phyloP scores from a whole-genome alignment of 108 stramenopile genomes.

The Ochromonas danica region DNA sequence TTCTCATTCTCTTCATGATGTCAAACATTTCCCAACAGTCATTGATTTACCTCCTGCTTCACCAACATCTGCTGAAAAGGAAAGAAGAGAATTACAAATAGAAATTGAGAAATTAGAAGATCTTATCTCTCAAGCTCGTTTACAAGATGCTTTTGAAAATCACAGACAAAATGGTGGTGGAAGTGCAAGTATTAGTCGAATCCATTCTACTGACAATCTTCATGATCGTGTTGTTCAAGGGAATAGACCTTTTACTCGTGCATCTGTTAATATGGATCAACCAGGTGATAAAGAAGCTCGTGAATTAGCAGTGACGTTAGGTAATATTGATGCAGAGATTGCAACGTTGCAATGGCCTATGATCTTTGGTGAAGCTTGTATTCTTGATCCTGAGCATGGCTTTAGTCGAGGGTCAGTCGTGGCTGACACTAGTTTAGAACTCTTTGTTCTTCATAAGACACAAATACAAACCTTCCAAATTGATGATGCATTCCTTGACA shows the following conservation, averaged over 20 bases:
- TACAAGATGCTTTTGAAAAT: slow-evolving; percentile 2
- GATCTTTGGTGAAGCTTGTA: slow-evolving; percentile 24
- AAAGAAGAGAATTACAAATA: not conserved
- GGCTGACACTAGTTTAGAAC: not conserved
- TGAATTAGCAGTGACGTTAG: not conserved
- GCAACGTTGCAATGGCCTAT: slow-evolving; percentile 13
- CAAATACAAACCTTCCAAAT: slow-evolving; percentile 8
- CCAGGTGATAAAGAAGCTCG: not conserved
- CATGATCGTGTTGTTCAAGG: no score
- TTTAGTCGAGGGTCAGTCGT: slow-evolving; percentile 2
- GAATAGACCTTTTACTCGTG: not conserved
- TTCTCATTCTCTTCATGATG: no score
- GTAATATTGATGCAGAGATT: not conserved
- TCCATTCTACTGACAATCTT: not conserved
- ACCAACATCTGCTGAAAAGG: not conserved
- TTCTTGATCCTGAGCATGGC: slow-evolving; percentile 5
- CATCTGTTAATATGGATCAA: not conserved
- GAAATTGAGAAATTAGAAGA: slow-evolving; percentile 22
- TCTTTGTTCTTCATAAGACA: not conserved
- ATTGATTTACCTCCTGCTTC: not conserved
- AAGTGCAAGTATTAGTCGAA: not conserved
- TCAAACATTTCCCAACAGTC: no score
- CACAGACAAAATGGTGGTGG: not conserved
- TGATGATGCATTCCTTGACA: not conserved
- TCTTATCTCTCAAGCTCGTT: not conserved